Base-by-base conservation (phyloP, 306 rosid species). In the Malus asiatica region DNA sequence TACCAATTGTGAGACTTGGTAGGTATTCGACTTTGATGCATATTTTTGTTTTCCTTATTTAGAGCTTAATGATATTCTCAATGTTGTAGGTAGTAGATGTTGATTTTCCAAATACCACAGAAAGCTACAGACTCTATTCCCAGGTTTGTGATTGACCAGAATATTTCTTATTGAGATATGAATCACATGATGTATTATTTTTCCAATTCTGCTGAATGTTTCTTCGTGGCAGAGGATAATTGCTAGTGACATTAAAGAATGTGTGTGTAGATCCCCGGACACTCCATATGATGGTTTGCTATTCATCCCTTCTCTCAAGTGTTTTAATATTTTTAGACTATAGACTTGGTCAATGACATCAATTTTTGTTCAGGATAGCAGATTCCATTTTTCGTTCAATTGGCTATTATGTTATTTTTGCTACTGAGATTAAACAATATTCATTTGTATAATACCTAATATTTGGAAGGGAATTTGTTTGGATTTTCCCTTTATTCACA, bases 241-340 rank as follows among this genome's bases (percentile, higher is more conserved):
- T 86, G 91, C 93, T 66, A 89, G 98, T 88, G 99, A 96, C 81
- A 90, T 96, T 84, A 96, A 92, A 87, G 98, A 96, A 81, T 92
- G 96, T 22, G 99, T 96, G 83, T 96, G 99, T 35, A 90, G 98
- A 65, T 98, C 99, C 10, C 99, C 98, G n/a, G 98, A 93, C 88
- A 90, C 97, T 75, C 94, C 99, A 51, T 96, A 90, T 75, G 98
- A 90, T 90, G 99, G 98, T 96, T 84, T 70, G 93, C 79, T 64
- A 40, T 71, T 78, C 68, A 71, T 38, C 46, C 69, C 4, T 67
- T 76, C 77, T 77, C 76, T 72, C 81, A n/a, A 62, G 29, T 27
- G n/a, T 30, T 59, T 15, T 20, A 25, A 27, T 38, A 58, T 55
- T 83, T 82, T 71, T 71, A 51, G 55, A 6, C 20, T 51, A 5